Percentiles rank a stretch among this genome's conserved stretches.
These are phyloP conservation scores for Cystobasidium pallidum DNA, from an alignment of 1,284 basidiomycete genomes.

Conservation along the genomic window DNA sequence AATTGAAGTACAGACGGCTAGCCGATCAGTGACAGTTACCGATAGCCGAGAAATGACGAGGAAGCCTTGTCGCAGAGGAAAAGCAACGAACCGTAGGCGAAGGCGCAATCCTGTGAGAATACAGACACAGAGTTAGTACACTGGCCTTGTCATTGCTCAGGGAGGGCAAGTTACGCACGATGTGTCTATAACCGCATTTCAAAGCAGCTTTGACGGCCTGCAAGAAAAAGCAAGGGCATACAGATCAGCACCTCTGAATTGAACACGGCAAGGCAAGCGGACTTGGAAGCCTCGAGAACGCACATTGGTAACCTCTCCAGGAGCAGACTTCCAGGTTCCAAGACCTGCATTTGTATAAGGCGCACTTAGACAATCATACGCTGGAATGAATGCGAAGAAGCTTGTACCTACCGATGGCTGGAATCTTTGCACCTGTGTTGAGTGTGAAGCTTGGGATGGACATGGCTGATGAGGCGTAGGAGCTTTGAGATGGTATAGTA, in stretches of 20 bases:
- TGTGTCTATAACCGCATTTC: constrained; percentile 73
- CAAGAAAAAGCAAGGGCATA: neutral
- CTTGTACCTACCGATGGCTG: constrained; percentile 41
- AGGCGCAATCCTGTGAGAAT: constrained; percentile 34
- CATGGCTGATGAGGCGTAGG: constrained; percentile 14
- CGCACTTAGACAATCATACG: no score
- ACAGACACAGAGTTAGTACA: constrained; percentile 60
- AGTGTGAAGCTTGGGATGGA: constrained; percentile 38
- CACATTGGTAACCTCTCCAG: constrained; percentile 53
- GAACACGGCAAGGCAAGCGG: neutral
- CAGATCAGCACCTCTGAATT: neutral
- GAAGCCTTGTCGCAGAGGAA: neutral
- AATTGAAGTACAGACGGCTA: no score
- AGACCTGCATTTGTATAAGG: no score
- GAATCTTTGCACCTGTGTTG: constrained; percentile 33
- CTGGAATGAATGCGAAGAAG: no score
- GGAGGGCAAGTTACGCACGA: constrained; percentile 62
- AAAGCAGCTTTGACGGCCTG: constrained; percentile 58
- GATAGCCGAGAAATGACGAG: neutral
- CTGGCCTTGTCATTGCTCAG: neutral
- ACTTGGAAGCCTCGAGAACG: constrained; percentile 57
- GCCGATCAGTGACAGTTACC: constrained; percentile 1
- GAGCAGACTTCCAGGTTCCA: constrained; percentile 77
- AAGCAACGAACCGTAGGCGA: constrained; percentile 20
- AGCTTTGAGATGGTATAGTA: neutral